Conservation (phyloP, 768 basidiomycete species). For the Kwoniella europaea region DNA sequence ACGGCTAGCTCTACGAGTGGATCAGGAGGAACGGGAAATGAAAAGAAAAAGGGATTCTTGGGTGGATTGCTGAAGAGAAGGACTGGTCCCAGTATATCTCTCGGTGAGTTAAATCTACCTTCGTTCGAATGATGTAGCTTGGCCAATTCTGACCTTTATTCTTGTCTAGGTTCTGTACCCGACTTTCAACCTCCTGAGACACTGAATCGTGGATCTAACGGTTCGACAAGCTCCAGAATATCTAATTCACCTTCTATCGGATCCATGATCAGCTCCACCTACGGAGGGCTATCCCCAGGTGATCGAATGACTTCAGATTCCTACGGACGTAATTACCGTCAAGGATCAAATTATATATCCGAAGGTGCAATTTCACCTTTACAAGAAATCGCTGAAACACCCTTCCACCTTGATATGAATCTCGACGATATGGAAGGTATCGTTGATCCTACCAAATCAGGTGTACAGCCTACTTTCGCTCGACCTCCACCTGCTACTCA, state of each 20-base stretch:
- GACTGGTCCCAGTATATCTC: slow-evolving; percentile 31
- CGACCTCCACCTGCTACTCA: slow-evolving; percentile 6
- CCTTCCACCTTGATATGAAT: slow-evolving; percentile 69
- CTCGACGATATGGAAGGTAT: slow-evolving; percentile 82
- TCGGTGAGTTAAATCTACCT: slow-evolving; percentile 23
- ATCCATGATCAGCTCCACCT: slow-evolving; percentile 16
- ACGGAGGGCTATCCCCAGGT: neutral
- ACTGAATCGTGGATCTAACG: slow-evolving; percentile 37
- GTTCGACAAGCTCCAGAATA: slow-evolving; percentile 33
- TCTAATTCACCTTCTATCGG: slow-evolving; percentile 33
- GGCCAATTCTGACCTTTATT: neutral
- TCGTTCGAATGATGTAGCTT: neutral
- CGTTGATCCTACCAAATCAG: slow-evolving; percentile 62
- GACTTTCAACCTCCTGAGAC: slow-evolving; percentile 29
- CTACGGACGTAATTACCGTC: slow-evolving; percentile 18
- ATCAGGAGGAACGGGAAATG: slow-evolving; percentile 25
- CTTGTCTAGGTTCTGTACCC: neutral
- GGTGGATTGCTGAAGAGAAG: slow-evolving; percentile 50
- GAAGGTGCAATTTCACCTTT: slow-evolving; percentile 39
- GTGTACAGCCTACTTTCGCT: slow-evolving; percentile 19
- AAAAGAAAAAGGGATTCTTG: slow-evolving; percentile 55
- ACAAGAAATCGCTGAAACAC: slow-evolving; percentile 47
- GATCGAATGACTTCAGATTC: slow-evolving; percentile 16
- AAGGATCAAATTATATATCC: slow-evolving; percentile 24
- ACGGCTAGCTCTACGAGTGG: slow-evolving; percentile 29